Percentiles rank a stretch among this genome's conserved stretches.
Conservation (phyloP, 208 protist species). For the Tetramitus jugosus region DNA sequence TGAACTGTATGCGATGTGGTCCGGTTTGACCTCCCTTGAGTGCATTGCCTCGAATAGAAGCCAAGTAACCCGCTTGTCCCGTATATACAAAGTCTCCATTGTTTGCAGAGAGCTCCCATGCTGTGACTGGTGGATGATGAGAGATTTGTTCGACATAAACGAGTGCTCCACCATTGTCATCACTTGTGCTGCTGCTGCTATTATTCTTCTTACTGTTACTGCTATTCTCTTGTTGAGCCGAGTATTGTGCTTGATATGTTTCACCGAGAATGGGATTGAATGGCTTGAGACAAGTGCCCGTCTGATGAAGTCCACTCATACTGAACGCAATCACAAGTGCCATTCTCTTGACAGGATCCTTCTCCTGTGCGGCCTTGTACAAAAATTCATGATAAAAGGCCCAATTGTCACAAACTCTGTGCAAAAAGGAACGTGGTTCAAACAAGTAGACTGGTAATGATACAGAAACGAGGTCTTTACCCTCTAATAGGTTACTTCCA, state of each 20-base stretch:
- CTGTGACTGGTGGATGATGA: slow-evolving; percentile 9
- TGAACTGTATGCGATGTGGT: background rate
- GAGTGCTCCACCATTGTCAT: too few species aligned
- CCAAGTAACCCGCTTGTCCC: background rate
- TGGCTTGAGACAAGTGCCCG: slow-evolving; percentile 24
- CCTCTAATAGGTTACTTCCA: slow-evolving; percentile 29
- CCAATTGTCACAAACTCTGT: slow-evolving; percentile 32
- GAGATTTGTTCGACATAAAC: too few species aligned
- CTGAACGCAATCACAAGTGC: slow-evolving; percentile 29
- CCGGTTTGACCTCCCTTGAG: slow-evolving; percentile 9
- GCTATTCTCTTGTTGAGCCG: too few species aligned
- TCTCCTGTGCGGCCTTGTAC: slow-evolving; percentile 6
- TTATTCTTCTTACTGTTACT: too few species aligned
- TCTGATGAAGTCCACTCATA: slow-evolving; percentile 35
- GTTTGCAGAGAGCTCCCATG: background rate
- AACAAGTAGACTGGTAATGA: slow-evolving; percentile 37
- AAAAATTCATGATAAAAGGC: slow-evolving; percentile 18
- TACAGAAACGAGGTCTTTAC: slow-evolving; percentile 39
- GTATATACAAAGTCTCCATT: background rate
- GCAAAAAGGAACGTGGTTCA: slow-evolving; percentile 34
- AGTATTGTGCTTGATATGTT: slow-evolving; percentile 39
- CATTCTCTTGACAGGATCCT: slow-evolving; percentile 29
- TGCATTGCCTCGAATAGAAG: slow-evolving; percentile 14
- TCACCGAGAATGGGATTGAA: slow-evolving; percentile 45
- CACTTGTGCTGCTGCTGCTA: too few species aligned